Conservation (phyloP, 176 grass and related monocot species). For the Saccharum spontaneum region DNA sequence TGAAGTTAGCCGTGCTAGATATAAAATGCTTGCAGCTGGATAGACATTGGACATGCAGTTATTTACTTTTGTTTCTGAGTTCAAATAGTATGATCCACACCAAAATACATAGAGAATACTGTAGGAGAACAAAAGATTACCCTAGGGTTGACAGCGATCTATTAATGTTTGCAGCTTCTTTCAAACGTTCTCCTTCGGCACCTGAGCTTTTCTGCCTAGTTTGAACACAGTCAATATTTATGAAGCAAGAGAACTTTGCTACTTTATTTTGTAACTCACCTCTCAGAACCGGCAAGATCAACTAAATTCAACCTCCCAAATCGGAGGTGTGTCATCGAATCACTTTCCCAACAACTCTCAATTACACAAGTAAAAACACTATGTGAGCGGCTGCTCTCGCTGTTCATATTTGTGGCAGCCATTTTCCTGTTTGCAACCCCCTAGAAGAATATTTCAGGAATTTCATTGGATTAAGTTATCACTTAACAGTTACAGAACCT, state of each 20-base stretch:
- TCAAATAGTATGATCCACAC: neutral
- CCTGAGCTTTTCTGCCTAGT: conserved; percentile 97
- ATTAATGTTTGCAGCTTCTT: conserved; percentile 97
- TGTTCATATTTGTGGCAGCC: conserved; percentile 94
- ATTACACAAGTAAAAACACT: conserved; percentile 93
- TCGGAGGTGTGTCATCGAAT: conserved; percentile 75
- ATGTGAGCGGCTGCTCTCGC: conserved; percentile 90
- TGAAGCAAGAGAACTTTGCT: conserved; percentile 18
- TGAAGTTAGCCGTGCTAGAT: neutral
- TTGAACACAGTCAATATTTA: conserved; percentile 45
- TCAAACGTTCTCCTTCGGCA: conserved; percentile 91
- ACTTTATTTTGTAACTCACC: conserved; percentile 50
- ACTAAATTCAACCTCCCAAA: conserved; percentile 92
- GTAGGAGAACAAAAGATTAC: conserved; percentile 45
- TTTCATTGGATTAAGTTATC: conserved; percentile 16
- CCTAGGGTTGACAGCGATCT: conserved; percentile 95
- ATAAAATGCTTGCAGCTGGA: conserved; percentile 20
- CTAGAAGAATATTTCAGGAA: conserved; percentile 42
- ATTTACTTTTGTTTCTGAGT: conserved; percentile 14
- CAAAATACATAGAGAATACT: neutral
- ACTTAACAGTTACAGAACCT: neutral
- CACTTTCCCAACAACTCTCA: conserved; percentile 87
- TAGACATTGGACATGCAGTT: neutral
- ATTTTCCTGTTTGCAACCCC: conserved; percentile 88
- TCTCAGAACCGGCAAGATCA: conserved; percentile 95